Evolutionary conservation across 495 filamentous ascomycete species (phyloP).

Genomic region (Lasiosphaeria ovina): DNA sequence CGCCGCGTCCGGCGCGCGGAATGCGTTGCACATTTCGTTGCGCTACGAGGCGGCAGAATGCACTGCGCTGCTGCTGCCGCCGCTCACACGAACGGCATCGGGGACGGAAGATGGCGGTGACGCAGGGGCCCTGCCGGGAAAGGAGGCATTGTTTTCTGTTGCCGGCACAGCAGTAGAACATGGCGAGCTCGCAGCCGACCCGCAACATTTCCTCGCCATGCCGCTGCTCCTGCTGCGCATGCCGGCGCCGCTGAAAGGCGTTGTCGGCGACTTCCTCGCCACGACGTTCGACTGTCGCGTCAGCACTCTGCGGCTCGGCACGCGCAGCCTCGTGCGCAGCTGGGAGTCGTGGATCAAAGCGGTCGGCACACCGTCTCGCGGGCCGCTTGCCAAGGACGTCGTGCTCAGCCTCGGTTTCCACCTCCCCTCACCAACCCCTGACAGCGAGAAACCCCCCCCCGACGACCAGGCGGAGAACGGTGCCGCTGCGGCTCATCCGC

Average conservation of each 20-base stretch:
- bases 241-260: constrained; percentile 40
- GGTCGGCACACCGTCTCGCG: constrained; percentile 18
- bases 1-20: constrained; percentile 1
- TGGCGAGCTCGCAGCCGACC: constrained; percentile 3
- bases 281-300: constrained; percentile 48
- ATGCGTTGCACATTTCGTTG: constrained; percentile 35
- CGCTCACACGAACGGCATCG: constrained; percentile 14
- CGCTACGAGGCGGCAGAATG: constrained; percentile 42
- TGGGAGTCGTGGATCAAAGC: constrained; percentile 45
- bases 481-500: constrained; percentile 9
- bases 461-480: constrained; percentile 1
- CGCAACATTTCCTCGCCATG: constrained; percentile 32
- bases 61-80: constrained; percentile 41
- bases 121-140: not conserved
- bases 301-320: constrained; percentile 42
- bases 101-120: not conserved
- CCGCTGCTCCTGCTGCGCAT: constrained; percentile 47
- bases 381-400: constrained; percentile 34
- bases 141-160: constrained; percentile 3
- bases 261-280: constrained; percentile 44
- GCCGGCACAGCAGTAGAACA: constrained; percentile 7
- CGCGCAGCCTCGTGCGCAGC: constrained; percentile 35
- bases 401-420: constrained; percentile 44
- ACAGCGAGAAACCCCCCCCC: not conserved
- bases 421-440: constrained; percentile 19